Conservation (phyloP, 1,139 yeast genomes). For the Arxiozyma slooffiae region DNA sequence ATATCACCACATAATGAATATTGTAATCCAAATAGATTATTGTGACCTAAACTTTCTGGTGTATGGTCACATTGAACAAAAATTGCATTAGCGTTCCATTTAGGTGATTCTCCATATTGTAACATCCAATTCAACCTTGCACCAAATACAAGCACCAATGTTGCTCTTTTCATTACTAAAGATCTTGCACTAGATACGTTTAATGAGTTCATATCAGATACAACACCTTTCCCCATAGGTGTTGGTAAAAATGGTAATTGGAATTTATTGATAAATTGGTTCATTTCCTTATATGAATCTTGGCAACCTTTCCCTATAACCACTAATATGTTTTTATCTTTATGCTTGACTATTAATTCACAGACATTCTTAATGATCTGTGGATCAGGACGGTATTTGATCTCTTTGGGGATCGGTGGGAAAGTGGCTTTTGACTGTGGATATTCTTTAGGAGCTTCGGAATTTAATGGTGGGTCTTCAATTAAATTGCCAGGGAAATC, state of each 20-base stretch:
- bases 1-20: slow-evolving; percentile 39
- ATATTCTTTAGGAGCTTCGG: not conserved
- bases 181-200: slow-evolving; percentile 55
- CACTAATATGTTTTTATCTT: slow-evolving; percentile 41
- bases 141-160: slow-evolving; percentile 47
- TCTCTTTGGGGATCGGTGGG: slow-evolving; percentile 1
- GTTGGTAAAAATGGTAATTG: slow-evolving; percentile 52
- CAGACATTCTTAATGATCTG: slow-evolving; percentile 33
- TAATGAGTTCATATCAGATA: slow-evolving; percentile 38
- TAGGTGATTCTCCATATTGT: slow-evolving; percentile 50
- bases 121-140: slow-evolving; percentile 61
- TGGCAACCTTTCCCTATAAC: slow-evolving; percentile 60
- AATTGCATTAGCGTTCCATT: slow-evolving; percentile 37
- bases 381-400: slow-evolving; percentile 34
- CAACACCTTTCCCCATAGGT: slow-evolving; percentile 67
- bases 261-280: slow-evolving; percentile 35
- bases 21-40: slow-evolving; percentile 14
- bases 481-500: slow-evolving; percentile 57
- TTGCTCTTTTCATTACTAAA: slow-evolving; percentile 43
- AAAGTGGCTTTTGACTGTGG: not conserved
- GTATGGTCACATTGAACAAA: slow-evolving; percentile 49
- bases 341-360: slow-evolving; percentile 19
- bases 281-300: slow-evolving; percentile 34
- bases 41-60: slow-evolving; percentile 45
- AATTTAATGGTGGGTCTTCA: slow-evolving; percentile 5